Evolutionary conservation across 2,329 filamentous ascomycete genomes (phyloP).

Genomic region (Hawksworthiomyces lignivorus): DNA sequence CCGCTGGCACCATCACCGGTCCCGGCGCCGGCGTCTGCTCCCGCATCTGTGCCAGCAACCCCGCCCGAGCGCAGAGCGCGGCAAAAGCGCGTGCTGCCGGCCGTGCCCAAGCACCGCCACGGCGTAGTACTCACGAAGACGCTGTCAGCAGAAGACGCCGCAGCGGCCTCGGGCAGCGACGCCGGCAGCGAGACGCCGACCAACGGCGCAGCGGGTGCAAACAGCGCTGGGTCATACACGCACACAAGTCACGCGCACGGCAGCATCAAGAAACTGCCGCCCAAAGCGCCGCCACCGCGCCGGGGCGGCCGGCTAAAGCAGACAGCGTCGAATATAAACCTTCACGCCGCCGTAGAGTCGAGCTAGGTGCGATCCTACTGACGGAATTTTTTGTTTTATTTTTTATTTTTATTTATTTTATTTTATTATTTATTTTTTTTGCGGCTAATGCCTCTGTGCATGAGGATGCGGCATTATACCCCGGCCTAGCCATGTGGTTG

Average conservation of each 20-base stretch:
- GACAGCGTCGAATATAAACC: conserved; percentile 14
- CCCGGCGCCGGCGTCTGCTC: background rate
- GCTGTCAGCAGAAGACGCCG: background rate
- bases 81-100: conserved; percentile 42
- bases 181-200: background rate
- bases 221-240: background rate
- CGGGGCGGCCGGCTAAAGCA: conserved; percentile 13
- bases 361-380: background rate
- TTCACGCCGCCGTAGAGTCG: conserved; percentile 9
- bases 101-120: conserved; percentile 49
- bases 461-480: too few relatives aligned
- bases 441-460: background rate
- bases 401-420: background rate
- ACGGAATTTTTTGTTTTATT: background rate
- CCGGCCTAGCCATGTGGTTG: too few relatives aligned
- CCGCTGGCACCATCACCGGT: background rate
- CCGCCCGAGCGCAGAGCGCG: conserved; percentile 13
- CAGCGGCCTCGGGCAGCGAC: conserved; percentile 6
- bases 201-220: conserved; percentile 6
- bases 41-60: background rate
- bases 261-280: conserved; percentile 16
- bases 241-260: conserved; percentile 1
- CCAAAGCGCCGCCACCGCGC: conserved; percentile 17
- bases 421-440: background rate
- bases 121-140: conserved; percentile 25